Conservation (phyloP, 805 yeast genomes). For the Metschnikowia arizonensis region DNA sequence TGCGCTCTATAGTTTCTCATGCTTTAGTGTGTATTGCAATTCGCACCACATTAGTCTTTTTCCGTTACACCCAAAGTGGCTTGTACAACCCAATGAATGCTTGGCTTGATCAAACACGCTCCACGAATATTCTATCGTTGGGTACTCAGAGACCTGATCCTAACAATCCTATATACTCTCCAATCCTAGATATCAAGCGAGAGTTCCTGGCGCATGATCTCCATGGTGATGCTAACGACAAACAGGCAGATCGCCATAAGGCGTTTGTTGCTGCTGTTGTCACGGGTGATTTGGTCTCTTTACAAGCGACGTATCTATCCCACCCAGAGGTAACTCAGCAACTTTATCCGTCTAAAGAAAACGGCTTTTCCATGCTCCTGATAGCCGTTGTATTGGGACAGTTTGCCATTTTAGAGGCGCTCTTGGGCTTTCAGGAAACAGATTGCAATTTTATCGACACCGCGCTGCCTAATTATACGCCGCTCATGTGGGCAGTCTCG, state of each 20-base stretch:
- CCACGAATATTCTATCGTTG: constrained; percentile 3
- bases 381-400: constrained; percentile 56
- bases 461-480: constrained; percentile 49
- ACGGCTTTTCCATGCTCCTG: constrained; percentile 36
- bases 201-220: background rate
- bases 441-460: constrained; percentile 52
- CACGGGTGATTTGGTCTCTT: constrained; percentile 35
- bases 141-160: constrained; percentile 7
- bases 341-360: constrained; percentile 23
- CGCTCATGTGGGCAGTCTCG: constrained; percentile 85
- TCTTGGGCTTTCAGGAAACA: constrained; percentile 40
- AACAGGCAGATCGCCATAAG: constrained; percentile 7
- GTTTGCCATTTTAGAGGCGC: constrained; percentile 41
- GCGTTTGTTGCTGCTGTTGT: constrained; percentile 32
- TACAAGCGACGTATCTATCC: constrained; percentile 25
- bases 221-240: background rate
- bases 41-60: constrained; percentile 1
- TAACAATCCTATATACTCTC: constrained; percentile 10
- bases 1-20: background rate
- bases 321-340: constrained; percentile 22
- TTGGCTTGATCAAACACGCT: constrained; percentile 3
- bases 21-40: background rate
- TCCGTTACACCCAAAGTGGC: background rate
- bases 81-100: constrained; percentile 8
- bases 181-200: constrained; percentile 8